Percentiles rank a stretch among this genome's conserved stretches.
phyloP scores from a whole-genome alignment of 2,329 filamentous ascomycete species.

The Stachybotrys elegans region DNA sequence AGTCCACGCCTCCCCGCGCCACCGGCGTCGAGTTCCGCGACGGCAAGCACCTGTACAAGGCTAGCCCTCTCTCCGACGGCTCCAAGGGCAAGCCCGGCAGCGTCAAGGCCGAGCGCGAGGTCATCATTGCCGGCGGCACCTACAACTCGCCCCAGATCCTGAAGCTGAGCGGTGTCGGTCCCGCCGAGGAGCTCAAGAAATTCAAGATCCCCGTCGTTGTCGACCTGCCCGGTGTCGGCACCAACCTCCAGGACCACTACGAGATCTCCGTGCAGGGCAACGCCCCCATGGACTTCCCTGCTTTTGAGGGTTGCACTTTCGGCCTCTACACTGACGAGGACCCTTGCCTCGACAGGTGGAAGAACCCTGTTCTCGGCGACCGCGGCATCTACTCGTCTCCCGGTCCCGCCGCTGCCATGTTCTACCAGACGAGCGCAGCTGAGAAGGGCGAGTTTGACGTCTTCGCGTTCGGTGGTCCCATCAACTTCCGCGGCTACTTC shows the following conservation, averaged over 20 bases:
- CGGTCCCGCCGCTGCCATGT: constrained; percentile 46
- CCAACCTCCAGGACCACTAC: constrained; percentile 53
- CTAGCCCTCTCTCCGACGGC: constrained; percentile 9
- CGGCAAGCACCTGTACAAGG: constrained; percentile 16
- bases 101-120: constrained; percentile 31
- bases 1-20: constrained; percentile 21
- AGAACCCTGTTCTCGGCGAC: constrained; percentile 18
- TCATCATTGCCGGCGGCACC: constrained; percentile 44
- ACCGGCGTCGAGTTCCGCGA: constrained; percentile 26
- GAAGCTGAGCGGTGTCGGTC: constrained; percentile 45
- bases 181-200: constrained; percentile 32
- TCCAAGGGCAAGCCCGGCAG: constrained; percentile 7
- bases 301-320: constrained; percentile 26
- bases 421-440: constrained; percentile 10
- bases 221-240: constrained; percentile 50
- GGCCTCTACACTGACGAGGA: constrained; percentile 22
- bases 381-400: constrained; percentile 35
- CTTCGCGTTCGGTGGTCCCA: constrained; percentile 50
- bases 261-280: constrained; percentile 27
- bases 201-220: constrained; percentile 39
- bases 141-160: constrained; percentile 49
- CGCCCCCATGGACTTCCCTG: constrained; percentile 17
- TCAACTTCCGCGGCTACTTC: constrained; percentile 52
- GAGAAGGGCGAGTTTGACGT: constrained; percentile 36
- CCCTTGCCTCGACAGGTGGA: constrained; percentile 31